Percentiles rank a stretch among this genome's conserved stretches.
phyloP scores from a whole-genome alignment of 345 rosid genomes.

The Dipteronia dyeriana region DNA sequence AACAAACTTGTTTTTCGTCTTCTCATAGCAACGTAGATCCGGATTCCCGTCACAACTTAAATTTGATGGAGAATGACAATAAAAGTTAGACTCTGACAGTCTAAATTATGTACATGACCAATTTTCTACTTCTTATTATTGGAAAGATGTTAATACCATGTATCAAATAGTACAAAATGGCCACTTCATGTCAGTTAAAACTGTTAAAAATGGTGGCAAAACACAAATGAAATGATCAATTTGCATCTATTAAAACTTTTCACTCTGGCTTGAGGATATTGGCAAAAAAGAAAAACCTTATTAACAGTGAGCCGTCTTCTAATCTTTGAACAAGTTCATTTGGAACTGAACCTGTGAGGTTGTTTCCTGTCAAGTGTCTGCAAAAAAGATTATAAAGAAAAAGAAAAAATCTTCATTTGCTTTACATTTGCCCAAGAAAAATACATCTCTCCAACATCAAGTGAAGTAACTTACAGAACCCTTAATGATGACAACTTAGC shows the following conservation, averaged over 20 bases:
- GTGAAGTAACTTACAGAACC: constrained; percentile 41
- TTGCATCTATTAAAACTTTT: too few species aligned
- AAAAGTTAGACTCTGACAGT: neutral
- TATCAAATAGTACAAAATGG: too few species aligned
- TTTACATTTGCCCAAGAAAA: neutral
- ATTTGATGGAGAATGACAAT: neutral
- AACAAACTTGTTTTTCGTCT: constrained; percentile 28
- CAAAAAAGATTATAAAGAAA: neutral
- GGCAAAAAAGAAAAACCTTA: constrained; percentile 19
- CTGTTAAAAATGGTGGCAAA: neutral
- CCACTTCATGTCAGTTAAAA: too few species aligned
- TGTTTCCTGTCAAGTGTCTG: constrained; percentile 32
- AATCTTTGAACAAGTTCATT: constrained; percentile 21
- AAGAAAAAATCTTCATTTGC: neutral
- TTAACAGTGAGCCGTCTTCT: constrained; percentile 17
- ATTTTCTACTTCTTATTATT: neutral
- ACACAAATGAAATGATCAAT: too few species aligned
- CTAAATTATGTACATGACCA: too few species aligned
- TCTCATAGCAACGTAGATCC: constrained; percentile 24
- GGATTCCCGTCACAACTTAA: constrained; percentile 45
- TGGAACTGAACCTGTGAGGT: constrained; percentile 33
- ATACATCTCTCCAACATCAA: neutral
- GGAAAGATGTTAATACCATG: too few species aligned
- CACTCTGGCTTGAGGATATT: too few species aligned
- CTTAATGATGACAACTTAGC: constrained; percentile 34